Conservation (phyloP, 2,329 filamentous ascomycete species). For the Exophiala viscosa region DNA sequence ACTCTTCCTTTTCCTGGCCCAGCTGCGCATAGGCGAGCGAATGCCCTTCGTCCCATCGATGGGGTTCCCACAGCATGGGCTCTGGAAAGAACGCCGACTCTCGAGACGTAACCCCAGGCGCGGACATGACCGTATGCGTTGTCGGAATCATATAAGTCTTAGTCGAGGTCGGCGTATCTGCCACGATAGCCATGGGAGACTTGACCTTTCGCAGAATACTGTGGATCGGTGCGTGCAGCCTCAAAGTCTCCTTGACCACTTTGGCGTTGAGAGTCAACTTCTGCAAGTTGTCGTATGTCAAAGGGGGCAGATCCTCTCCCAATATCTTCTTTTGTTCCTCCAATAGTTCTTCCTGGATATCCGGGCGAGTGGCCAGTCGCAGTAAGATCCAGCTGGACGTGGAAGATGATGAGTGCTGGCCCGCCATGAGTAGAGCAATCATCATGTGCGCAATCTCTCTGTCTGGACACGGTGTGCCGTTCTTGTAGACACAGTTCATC, state of each 20-base stretch:
- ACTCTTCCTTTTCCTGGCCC: slow-evolving; percentile 60
- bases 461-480: slow-evolving; percentile 65
- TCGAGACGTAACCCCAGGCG: slow-evolving; percentile 74
- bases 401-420: slow-evolving; percentile 75
- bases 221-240: slow-evolving; percentile 69
- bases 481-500: slow-evolving; percentile 73
- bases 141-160: slow-evolving; percentile 71
- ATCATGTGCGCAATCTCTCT: slow-evolving; percentile 79
- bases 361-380: slow-evolving; percentile 65
- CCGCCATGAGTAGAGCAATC: slow-evolving; percentile 81
- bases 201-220: slow-evolving; percentile 71
- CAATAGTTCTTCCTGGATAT: slow-evolving; percentile 67
- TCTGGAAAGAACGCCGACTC: slow-evolving; percentile 76
- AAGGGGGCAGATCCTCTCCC: slow-evolving; percentile 51
- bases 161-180: slow-evolving; percentile 63
- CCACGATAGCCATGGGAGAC: slow-evolving; percentile 56
- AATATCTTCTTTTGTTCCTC: slow-evolving; percentile 60
- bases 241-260: slow-evolving; percentile 68
- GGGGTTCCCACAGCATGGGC: slow-evolving; percentile 79
- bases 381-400: slow-evolving; percentile 76
- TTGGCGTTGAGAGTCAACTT: slow-evolving; percentile 60
- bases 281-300: slow-evolving; percentile 59
- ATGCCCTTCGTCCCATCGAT: slow-evolving; percentile 73
- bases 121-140: slow-evolving; percentile 75
- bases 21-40: slow-evolving; percentile 48